phyloP scores from a whole-genome alignment of 495 filamentous ascomycete genomes.

The Penicillium flavigenum region DNA sequence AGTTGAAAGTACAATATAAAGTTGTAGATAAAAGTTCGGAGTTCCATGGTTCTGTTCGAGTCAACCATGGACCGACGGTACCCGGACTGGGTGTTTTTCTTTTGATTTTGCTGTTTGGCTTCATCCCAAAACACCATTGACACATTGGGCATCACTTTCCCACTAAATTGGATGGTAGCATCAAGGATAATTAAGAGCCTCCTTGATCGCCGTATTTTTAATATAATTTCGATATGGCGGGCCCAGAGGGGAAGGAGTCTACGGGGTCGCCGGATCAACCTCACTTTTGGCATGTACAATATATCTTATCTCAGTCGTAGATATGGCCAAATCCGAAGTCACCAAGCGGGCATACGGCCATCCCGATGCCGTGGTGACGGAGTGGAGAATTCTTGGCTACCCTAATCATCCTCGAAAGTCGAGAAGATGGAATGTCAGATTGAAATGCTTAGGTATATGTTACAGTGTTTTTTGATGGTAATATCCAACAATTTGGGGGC shows the following conservation, averaged over 20 bases:
- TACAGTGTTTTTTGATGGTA: not conserved
- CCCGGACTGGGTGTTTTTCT: not conserved
- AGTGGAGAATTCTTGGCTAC: slow-evolving; percentile 15
- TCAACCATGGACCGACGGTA: not conserved
- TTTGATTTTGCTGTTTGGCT: not conserved
- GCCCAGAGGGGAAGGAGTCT: slow-evolving; percentile 11
- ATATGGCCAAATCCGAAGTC: not conserved
- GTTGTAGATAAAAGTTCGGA: not conserved
- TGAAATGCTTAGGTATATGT: not conserved
- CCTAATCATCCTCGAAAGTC: slow-evolving; percentile 17
- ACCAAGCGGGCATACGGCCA: not conserved
- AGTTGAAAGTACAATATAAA: not conserved
- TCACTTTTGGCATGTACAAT: not conserved
- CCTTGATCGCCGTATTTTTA: not conserved
- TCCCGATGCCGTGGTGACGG: slow-evolving; percentile 19
- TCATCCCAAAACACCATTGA: not conserved
- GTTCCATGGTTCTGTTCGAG: not conserved
- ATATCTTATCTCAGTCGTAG: slow-evolving; percentile 7
- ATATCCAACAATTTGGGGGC: not conserved
- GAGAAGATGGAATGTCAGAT: slow-evolving; percentile 2
- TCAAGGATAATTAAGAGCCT: slow-evolving; percentile 1
- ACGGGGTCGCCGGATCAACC: slow-evolving; percentile 15
- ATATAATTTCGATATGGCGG: not conserved
- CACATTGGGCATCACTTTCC: not conserved
- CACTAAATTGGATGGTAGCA: not conserved